These are phyloP conservation scores for Lepidopterella palustris DNA, from an alignment of 495 filamentous ascomycete genomes.

Conservation along the genomic window DNA sequence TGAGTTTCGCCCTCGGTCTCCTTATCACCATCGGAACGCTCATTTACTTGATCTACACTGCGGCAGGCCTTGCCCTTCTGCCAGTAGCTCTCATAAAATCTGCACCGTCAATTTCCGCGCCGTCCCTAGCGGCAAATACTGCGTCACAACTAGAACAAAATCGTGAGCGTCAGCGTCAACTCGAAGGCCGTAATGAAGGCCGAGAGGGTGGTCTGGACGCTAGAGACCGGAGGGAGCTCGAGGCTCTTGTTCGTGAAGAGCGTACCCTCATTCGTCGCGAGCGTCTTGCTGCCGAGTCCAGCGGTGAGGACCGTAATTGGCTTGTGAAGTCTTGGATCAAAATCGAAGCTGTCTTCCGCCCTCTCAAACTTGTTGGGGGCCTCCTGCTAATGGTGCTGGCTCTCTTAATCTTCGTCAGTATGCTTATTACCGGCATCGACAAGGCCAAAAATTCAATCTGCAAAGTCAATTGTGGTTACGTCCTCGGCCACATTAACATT, in stretches of 20 bases:
- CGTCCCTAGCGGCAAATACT: slow-evolving; percentile 66
- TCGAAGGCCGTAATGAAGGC: slow-evolving; percentile 79
- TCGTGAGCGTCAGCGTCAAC: slow-evolving; percentile 80
- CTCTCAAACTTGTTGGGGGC: slow-evolving; percentile 80
- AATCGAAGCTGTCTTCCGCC: slow-evolving; percentile 67
- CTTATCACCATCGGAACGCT: slow-evolving; percentile 78
- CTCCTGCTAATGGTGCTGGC: slow-evolving; percentile 65
- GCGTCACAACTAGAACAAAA: slow-evolving; percentile 75
- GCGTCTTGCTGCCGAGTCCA: slow-evolving; percentile 73
- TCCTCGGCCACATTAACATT: slow-evolving; percentile 82
- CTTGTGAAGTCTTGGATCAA: slow-evolving; percentile 69
- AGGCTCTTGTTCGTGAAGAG: slow-evolving; percentile 80
- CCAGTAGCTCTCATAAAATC: slow-evolving; percentile 88
- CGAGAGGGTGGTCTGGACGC: slow-evolving; percentile 64
- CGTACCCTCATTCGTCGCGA: slow-evolving; percentile 85
- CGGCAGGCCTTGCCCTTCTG: slow-evolving; percentile 78
- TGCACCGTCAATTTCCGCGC: slow-evolving; percentile 71
- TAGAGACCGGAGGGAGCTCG: slow-evolving; percentile 83
- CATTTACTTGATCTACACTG: slow-evolving; percentile 83
- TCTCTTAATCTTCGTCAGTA: slow-evolving; percentile 74
- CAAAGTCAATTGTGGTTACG: slow-evolving; percentile 84
- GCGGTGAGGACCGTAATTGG: slow-evolving; percentile 63
- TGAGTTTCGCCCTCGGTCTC: slow-evolving; percentile 81
- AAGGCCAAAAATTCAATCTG: slow-evolving; percentile 93
- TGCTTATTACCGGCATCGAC: slow-evolving; percentile 93